Conservation (phyloP, 306 rosid species). For the cucumber (Cucumis sativus) region DNA sequence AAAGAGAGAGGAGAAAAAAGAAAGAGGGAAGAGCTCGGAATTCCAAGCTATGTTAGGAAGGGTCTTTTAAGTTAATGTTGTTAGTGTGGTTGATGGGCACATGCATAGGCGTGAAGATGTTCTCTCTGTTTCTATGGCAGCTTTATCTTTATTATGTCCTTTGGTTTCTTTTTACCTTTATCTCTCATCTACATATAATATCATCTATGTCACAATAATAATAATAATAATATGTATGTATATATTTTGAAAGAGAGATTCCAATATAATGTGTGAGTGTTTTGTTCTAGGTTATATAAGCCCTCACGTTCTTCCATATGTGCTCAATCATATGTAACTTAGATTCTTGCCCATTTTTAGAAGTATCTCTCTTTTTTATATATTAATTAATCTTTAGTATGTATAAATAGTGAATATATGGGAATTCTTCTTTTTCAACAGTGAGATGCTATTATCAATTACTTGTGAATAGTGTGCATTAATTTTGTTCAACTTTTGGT, state of each 20-base stretch:
- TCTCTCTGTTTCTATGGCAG: constrained; percentile 55
- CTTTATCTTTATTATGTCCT: constrained; percentile 59
- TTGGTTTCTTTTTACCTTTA: neutral
- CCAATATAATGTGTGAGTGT: constrained; percentile 19
- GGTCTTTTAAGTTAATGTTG: constrained; percentile 6
- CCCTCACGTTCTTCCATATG: constrained; percentile 42
- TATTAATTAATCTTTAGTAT: neutral
- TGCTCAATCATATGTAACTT: constrained; percentile 30
- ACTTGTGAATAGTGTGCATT: too few relatives aligned
- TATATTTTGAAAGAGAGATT: constrained; percentile 7
- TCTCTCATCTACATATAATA: neutral
- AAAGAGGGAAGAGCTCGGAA: constrained; percentile 17
- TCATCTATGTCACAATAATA: neutral
- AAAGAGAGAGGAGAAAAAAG: too few relatives aligned
- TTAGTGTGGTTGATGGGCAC: constrained; percentile 31
- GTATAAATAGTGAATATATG: neutral
- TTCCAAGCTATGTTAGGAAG: constrained; percentile 24
- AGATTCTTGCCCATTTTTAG: constrained; percentile 25
- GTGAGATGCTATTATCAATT: too few relatives aligned
- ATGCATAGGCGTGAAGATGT: constrained; percentile 69
- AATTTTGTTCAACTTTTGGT: too few relatives aligned
- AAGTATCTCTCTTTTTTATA: neutral
- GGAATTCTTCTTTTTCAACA: too few relatives aligned
- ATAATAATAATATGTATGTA: too few relatives aligned
- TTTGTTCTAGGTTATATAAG: constrained; percentile 24